Evolutionary conservation across 768 basidiomycete species (phyloP).

Genomic region (Tubosaeta sp.): DNA sequence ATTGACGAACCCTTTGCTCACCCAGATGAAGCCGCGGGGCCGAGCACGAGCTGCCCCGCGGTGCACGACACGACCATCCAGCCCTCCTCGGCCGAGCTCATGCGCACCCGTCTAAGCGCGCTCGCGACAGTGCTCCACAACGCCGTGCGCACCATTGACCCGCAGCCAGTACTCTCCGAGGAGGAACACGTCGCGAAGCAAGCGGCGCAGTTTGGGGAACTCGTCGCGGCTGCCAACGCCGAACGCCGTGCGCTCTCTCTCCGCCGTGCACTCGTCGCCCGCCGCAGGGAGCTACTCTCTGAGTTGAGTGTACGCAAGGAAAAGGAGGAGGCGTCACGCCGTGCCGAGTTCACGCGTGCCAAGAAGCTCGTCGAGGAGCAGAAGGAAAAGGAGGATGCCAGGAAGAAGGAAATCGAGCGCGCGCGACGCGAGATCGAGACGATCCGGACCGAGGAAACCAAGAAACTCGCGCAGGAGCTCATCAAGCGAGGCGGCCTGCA

Average conservation of each 20-base stretch:
- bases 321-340: slow-evolving; percentile 79
- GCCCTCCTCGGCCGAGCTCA: slow-evolving; percentile 65
- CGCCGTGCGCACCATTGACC: slow-evolving; percentile 57
- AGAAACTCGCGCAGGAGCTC: slow-evolving; percentile 80
- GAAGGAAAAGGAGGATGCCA: slow-evolving; percentile 56
- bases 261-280: slow-evolving; percentile 75
- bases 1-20: slow-evolving; percentile 68
- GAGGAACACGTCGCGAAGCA: slow-evolving; percentile 43
- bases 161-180: slow-evolving; percentile 34
- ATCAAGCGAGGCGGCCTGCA: slow-evolving; percentile 74
- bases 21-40: slow-evolving; percentile 31
- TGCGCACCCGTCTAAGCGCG: slow-evolving; percentile 72
- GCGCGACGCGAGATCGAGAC: slow-evolving; percentile 65
- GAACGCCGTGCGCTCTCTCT: slow-evolving; percentile 77
- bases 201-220: slow-evolving; percentile 49
- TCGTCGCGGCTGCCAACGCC: slow-evolving; percentile 61
- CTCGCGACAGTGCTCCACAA: slow-evolving; percentile 72
- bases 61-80: slow-evolving; percentile 53
- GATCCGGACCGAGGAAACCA: slow-evolving; percentile 65
- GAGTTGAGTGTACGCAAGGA: slow-evolving; percentile 84
- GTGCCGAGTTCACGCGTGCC: slow-evolving; percentile 61
- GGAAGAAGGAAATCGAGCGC: slow-evolving; percentile 69
- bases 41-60: slow-evolving; percentile 3
- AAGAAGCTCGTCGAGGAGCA: slow-evolving; percentile 69
- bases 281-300: slow-evolving; percentile 78